phyloP scores from a whole-genome alignment of 768 basidiomycete genomes.

The Tulasnella sp. region DNA sequence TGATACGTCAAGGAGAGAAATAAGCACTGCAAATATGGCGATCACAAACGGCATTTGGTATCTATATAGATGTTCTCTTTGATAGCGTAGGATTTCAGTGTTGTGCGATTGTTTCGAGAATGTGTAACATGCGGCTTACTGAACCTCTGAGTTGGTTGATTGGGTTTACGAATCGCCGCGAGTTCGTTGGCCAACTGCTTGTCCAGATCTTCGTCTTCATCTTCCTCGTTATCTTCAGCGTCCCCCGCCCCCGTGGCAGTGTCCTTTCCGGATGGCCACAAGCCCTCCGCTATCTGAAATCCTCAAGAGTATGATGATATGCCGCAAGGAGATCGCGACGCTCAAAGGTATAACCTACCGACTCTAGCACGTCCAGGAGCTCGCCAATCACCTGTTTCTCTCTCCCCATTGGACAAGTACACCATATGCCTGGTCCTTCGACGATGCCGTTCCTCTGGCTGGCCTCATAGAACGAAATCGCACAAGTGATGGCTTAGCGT shows the following conservation, averaged over 20 bases:
- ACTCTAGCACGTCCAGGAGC: conserved; percentile 67
- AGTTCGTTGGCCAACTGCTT: conserved; percentile 63
- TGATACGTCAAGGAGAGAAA: not conserved
- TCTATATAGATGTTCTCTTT: conserved; percentile 68
- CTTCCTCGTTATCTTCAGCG: conserved; percentile 29
- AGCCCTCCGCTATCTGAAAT: conserved; percentile 51
- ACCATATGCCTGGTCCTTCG: conserved; percentile 80
- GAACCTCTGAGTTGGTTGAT: conserved; percentile 41
- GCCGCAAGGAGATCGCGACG: not conserved
- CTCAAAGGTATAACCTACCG: conserved; percentile 31
- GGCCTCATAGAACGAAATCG: conserved; percentile 37
- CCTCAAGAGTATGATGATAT: conserved; percentile 15
- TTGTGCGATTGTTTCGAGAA: conserved; percentile 41
- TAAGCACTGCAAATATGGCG: not conserved
- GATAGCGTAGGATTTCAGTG: not conserved
- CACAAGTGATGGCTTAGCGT: not conserved
- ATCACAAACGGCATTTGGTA: conserved; percentile 58
- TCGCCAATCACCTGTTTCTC: conserved; percentile 71
- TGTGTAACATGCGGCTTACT: too few relatives aligned
- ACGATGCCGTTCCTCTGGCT: conserved; percentile 55
- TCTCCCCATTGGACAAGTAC: conserved; percentile 73
- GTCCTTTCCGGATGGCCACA: conserved; percentile 51
- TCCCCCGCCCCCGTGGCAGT: conserved; percentile 23
- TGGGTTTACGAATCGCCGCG: conserved; percentile 55
- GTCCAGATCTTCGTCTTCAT: conserved; percentile 46